Percentiles rank a stretch among this genome's conserved stretches.
These are phyloP conservation scores for Apiospora aurea DNA, from an alignment of 2,329 filamentous ascomycete genomes.

Conservation along the genomic window DNA sequence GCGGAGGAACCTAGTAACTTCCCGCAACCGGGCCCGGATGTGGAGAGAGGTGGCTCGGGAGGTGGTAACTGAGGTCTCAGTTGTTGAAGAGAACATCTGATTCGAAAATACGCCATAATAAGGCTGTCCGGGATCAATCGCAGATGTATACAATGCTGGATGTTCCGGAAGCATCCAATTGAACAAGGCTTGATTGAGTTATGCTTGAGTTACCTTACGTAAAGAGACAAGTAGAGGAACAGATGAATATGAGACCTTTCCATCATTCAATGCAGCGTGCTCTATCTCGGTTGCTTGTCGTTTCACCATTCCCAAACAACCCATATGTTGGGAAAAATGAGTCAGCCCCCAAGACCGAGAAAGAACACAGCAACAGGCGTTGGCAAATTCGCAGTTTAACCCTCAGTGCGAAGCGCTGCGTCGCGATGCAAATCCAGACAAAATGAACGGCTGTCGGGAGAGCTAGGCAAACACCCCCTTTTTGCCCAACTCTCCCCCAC, in stretches of 20 bases:
- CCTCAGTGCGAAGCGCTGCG: neutral
- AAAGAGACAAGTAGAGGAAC: neutral
- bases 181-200: constrained; percentile 13
- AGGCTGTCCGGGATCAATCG: no score
- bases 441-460: neutral
- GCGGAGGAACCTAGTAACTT: neutral
- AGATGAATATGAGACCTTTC: neutral
- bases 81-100: no score
- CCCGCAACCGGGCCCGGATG: constrained; percentile 1
- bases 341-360: neutral
- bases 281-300: neutral
- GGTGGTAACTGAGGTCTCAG: neutral
- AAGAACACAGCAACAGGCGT: neutral
- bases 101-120: no score
- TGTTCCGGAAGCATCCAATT: no score
- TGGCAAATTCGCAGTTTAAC: neutral
- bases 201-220: neutral
- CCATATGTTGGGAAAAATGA: neutral
- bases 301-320: neutral
- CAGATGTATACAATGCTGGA: no score
- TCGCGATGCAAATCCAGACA: neutral
- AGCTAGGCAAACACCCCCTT: neutral
- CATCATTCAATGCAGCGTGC: neutral
- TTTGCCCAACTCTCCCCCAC: neutral
- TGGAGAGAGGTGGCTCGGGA: neutral